Evolutionary conservation across 768 basidiomycete genomes (phyloP), one percentile per base, ranked within the genome.

Genomic region (Leucogyrophana mollusca): DNA sequence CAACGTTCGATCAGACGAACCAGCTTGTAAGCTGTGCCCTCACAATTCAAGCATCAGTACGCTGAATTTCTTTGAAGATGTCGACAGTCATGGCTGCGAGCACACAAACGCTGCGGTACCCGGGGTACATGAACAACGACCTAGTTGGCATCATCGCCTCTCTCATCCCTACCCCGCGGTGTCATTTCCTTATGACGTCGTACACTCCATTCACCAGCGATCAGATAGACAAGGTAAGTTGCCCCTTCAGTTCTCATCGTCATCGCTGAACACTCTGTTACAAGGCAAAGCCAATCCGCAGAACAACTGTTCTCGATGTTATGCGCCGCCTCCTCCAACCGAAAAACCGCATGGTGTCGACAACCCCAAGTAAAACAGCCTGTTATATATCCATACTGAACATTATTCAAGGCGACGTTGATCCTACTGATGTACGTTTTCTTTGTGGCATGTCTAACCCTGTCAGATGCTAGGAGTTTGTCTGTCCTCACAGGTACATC

Each of bases 51-150:
- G 22, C 8, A 11, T 11, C 6, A 45, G 7, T 33, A 16, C 1
- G 27, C 13, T 4, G 20, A 9, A 3, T 14, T 23, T 34, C 23
- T 25, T 49, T 9, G 23, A 45, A 97, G 94, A 90, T 93, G 1
- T 87, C 96, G 3, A 98, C 96, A 1, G 95, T 98, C 34, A 97
- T 99, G 82, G 89, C 95, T 9, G 95, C 94, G 9, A 94, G 91
- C 52, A 99, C 95, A 0, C 92, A 94, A 59, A 98, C 95, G 11
- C 79, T 99, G 20, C 82, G 95, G 57, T 99, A 96, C 69, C 95
- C 95, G 0, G 91, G 93, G 40, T 97, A 97, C 68, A 98, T 97
- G 94, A 97, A 98, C 74, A 99, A 97, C 57, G 95, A 99, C 60
- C 81, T 98, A 30, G 94, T 97, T 54, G 92, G 94, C 21, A 94